phyloP scores from a whole-genome alignment of 805 yeast genomes.

The Candida berthetii region DNA sequence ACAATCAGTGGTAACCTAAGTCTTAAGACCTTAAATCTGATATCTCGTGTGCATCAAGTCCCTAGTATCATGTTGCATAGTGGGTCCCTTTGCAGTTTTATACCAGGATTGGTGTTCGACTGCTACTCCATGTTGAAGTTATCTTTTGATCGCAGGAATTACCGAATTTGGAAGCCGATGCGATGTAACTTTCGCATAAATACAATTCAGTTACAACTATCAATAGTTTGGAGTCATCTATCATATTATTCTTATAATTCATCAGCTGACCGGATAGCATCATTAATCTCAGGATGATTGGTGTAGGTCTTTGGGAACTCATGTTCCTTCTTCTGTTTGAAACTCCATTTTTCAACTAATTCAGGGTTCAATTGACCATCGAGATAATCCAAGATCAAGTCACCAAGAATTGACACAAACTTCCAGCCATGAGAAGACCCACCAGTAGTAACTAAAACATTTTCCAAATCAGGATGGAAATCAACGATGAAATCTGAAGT shows the following conservation, averaged over 20 bases:
- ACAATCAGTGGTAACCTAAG: no score
- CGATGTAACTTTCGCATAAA: neutral
- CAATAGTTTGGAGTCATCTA: no score
- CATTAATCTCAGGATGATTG: neutral
- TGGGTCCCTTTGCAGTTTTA: no score
- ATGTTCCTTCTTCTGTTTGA: conserved; percentile 8
- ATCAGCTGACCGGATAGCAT: neutral
- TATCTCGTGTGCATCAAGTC: no score
- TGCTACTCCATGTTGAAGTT: no score
- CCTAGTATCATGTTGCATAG: no score
- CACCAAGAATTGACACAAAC: conserved; percentile 24
- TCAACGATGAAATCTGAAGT: conserved; percentile 23
- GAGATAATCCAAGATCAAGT: conserved; percentile 10
- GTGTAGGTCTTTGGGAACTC: conserved; percentile 1
- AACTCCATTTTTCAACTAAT: conserved; percentile 6
- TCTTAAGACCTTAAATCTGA: no score
- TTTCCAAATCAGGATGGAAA: conserved; percentile 18
- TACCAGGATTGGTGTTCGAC: no score
- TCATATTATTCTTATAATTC: no score
- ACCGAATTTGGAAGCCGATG: neutral
- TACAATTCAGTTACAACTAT: no score
- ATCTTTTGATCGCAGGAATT: neutral
- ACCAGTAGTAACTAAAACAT: conserved; percentile 25
- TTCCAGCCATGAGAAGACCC: conserved; percentile 28
- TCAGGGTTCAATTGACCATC: conserved; percentile 4